These are phyloP conservation scores for Gryganskiella cystojenkinii DNA, from an alignment of 192 early-diverging fungal genomes.

Conservation along the genomic window DNA sequence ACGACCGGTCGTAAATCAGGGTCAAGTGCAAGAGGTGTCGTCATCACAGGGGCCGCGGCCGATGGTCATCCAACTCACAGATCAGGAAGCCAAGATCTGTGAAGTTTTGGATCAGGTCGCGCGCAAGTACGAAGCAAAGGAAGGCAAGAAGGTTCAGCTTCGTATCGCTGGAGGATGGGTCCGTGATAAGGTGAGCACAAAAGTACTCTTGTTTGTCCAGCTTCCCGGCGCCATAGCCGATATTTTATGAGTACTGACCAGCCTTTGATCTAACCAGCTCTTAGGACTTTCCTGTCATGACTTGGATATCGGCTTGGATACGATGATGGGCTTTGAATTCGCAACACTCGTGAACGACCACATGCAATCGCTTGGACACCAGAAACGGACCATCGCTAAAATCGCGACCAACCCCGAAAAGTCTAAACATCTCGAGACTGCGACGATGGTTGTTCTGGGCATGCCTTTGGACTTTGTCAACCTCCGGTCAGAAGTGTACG, in stretches of 20 bases:
- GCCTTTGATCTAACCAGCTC: too few species aligned
- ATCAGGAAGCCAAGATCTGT: conserved; percentile 76
- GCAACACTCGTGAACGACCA: conserved; percentile 76
- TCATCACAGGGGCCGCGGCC: neutral
- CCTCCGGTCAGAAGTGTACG: conserved; percentile 89
- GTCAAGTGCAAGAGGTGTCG: neutral
- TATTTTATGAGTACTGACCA: too few species aligned
- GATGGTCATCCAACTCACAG: conserved; percentile 64
- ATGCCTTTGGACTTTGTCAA: conserved; percentile 93
- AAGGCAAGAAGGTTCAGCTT: conserved; percentile 67
- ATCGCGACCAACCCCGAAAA: conserved; percentile 93
- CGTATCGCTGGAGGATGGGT: conserved; percentile 99
- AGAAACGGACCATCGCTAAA: conserved; percentile 70
- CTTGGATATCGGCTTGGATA: conserved; percentile 93
- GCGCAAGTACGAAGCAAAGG: conserved; percentile 55
- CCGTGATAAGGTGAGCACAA: conserved; percentile 83
- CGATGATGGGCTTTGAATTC: conserved; percentile 93
- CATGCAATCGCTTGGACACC: conserved; percentile 47
- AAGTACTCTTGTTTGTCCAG: neutral
- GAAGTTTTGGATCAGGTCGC: conserved; percentile 71
- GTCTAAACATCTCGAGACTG: conserved; percentile 97
- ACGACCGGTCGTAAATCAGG: too few species aligned
- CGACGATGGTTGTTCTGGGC: conserved; percentile 83
- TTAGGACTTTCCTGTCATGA: conserved; percentile 86
- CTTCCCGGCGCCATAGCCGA: too few species aligned